phyloP scores from a whole-genome alignment of 2,329 filamentous ascomycete genomes.

The Aureobasidium zeae region DNA sequence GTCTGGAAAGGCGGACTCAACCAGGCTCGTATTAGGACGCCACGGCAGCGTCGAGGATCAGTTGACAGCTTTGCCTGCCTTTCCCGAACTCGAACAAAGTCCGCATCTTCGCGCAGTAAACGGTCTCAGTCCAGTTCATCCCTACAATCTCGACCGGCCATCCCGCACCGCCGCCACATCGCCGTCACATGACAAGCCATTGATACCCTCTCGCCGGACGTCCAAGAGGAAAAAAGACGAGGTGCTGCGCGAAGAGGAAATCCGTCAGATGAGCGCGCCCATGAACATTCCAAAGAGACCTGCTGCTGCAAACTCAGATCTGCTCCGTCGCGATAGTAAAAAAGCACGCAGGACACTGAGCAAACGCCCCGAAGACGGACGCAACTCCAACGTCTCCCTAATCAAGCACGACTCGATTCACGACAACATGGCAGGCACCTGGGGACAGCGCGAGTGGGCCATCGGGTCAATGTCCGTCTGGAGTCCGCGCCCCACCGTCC shows the following conservation, averaged over 20 bases:
- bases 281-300: constrained; percentile 55
- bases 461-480: constrained; percentile 73
- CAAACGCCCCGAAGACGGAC: constrained; percentile 41
- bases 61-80: constrained; percentile 36
- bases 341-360: constrained; percentile 54
- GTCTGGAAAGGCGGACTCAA: too few relatives aligned
- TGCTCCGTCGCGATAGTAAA: constrained; percentile 57
- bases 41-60: constrained; percentile 33
- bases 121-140: constrained; percentile 31
- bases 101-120: constrained; percentile 40
- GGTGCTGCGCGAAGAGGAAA: constrained; percentile 72
- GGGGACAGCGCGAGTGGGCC: constrained; percentile 68
- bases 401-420: constrained; percentile 64
- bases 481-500: constrained; percentile 74
- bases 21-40: background rate
- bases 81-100: constrained; percentile 34
- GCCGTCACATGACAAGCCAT: constrained; percentile 32
- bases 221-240: constrained; percentile 66
- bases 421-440: constrained; percentile 65
- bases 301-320: constrained; percentile 33
- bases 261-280: constrained; percentile 69
- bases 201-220: constrained; percentile 53
- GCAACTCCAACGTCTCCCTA: constrained; percentile 61
- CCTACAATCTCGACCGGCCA: constrained; percentile 33
- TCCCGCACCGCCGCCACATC: background rate